Evolutionary conservation across 164 flowering plant genomes (phyloP).

Genomic region (Vitis labrusca): DNA sequence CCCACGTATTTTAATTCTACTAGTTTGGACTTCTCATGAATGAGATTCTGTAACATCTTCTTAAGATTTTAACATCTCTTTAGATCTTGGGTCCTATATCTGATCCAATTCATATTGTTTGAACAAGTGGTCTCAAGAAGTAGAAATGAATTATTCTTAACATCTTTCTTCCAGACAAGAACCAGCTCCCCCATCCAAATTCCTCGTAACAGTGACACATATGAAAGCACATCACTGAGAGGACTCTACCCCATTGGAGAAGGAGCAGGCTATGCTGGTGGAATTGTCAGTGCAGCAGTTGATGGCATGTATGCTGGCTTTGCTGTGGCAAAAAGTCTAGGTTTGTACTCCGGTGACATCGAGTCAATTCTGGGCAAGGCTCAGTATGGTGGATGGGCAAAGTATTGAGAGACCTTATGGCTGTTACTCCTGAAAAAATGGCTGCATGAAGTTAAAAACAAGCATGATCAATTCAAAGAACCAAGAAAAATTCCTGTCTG

Average conservation of each 20-base stretch:
- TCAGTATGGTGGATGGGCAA: conserved; percentile 54
- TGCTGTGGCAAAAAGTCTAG: conserved; percentile 73
- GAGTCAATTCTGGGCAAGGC: conserved; percentile 78
- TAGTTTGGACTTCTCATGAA: background rate
- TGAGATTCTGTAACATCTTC: background rate
- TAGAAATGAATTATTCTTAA: background rate
- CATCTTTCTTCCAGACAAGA: conserved; percentile 64
- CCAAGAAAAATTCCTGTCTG: too few relatives aligned
- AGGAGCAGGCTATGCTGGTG: conserved; percentile 99
- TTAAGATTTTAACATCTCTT: background rate
- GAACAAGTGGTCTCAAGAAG: background rate
- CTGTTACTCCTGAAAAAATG: too few relatives aligned
- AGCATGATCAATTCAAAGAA: too few relatives aligned
- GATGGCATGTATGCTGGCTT: conserved; percentile 95
- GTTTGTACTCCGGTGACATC: conserved; percentile 42
- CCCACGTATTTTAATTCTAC: background rate
- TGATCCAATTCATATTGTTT: background rate
- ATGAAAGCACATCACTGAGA: conserved; percentile 74
- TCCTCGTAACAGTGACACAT: conserved; percentile 58
- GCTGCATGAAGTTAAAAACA: too few relatives aligned
- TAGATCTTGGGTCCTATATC: background rate
- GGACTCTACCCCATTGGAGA: conserved; percentile 94
- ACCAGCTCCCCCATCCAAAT: conserved; percentile 94
- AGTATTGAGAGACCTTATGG: conserved; percentile 42
- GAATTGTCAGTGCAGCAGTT: conserved; percentile 96